phyloP scores from a whole-genome alignment of 495 filamentous ascomycete species.

The Hypoxylon cercidicola region DNA sequence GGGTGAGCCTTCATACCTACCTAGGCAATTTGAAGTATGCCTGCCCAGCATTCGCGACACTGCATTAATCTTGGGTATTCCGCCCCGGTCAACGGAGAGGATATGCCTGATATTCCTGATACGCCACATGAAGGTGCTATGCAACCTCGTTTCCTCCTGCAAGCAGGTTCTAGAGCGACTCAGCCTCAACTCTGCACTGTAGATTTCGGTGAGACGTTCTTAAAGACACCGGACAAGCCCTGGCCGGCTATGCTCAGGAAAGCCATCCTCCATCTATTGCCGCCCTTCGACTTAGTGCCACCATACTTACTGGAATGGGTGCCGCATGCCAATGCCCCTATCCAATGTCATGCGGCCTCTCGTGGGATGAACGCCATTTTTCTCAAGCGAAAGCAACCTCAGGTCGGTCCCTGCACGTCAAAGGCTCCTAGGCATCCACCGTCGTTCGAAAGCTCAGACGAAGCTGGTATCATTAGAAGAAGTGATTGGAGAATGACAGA shows the following conservation, averaged over 20 bases:
- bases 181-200: conserved; percentile 8
- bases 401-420: background rate
- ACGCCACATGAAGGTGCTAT: conserved; percentile 7
- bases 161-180: conserved; percentile 19
- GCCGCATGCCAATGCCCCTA: background rate
- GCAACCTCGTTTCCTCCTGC: background rate
- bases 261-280: background rate
- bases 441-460: no score
- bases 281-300: background rate
- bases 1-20: conserved; percentile 2
- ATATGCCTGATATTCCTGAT: conserved; percentile 6
- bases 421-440: background rate
- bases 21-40: conserved; percentile 15
- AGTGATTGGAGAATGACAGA: no score
- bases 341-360: background rate
- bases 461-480: no score
- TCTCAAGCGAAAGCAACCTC: background rate
- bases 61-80: background rate
- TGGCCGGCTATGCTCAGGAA: background rate
- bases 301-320: background rate
- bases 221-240: background rate
- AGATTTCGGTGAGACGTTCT: conserved; percentile 11
- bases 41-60: conserved; percentile 6
- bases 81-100: conserved; percentile 6
- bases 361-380: background rate